phyloP scores from a whole-genome alignment of 2,329 filamentous ascomycete genomes.

The Lizonia empirigonia region DNA sequence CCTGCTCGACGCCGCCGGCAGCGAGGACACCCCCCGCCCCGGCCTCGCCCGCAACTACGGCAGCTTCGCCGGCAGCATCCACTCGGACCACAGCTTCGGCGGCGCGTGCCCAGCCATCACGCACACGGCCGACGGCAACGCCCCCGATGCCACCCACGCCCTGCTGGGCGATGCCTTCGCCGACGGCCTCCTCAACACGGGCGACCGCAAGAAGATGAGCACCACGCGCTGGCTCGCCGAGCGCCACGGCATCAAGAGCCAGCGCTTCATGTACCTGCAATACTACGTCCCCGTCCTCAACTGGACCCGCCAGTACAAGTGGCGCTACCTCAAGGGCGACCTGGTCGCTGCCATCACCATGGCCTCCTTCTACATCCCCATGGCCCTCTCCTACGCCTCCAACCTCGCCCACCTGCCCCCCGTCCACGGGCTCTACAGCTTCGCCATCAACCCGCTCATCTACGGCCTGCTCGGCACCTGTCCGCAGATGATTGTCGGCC shows the following conservation, averaged over 20 bases:
- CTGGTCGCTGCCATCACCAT: slow-evolving; percentile 89
- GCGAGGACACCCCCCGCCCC: slow-evolving; percentile 55
- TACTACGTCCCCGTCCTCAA: slow-evolving; percentile 93
- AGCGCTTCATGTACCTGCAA: slow-evolving; percentile 67
- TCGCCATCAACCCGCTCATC: slow-evolving; percentile 88
- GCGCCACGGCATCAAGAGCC: slow-evolving; percentile 74
- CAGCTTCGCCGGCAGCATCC: slow-evolving; percentile 60
- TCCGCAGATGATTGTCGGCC: slow-evolving; percentile 91
- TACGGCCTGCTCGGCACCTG: slow-evolving; percentile 92
- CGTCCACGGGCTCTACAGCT: slow-evolving; percentile 92
- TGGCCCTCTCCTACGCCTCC: slow-evolving; percentile 90
- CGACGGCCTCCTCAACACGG: slow-evolving; percentile 51
- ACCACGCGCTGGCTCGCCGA: slow-evolving; percentile 74
- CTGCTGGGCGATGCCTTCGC: slow-evolving; percentile 51
- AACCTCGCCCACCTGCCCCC: slow-evolving; percentile 93
- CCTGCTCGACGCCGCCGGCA: slow-evolving; percentile 47
- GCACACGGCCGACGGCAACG: slow-evolving; percentile 35
- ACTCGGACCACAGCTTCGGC: slow-evolving; percentile 49
- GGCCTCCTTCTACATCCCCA: slow-evolving; percentile 97
- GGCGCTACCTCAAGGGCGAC: slow-evolving; percentile 83
- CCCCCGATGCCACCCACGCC: slow-evolving; percentile 45
- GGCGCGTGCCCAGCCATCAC: slow-evolving; percentile 43
- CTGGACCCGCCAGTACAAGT: slow-evolving; percentile 88
- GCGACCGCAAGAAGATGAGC: slow-evolving; percentile 67
- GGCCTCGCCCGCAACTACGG: slow-evolving; percentile 60